Conservation (phyloP, 2,329 filamentous ascomycete genomes). For the Ceratocystiopsis sp. region DNA sequence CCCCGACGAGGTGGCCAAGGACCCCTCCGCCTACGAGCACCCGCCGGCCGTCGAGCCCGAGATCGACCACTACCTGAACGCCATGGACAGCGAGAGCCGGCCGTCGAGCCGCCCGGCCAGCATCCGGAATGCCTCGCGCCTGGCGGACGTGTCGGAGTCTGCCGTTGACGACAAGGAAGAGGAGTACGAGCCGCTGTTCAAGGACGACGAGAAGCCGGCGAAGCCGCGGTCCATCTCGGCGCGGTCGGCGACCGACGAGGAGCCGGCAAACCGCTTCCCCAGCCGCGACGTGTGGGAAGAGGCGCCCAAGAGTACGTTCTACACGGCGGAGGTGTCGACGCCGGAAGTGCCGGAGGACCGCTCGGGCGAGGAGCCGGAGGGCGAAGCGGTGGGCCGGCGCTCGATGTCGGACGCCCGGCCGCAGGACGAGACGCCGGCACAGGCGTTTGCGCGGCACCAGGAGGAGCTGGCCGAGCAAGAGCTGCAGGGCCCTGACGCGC, state of each 20-base stretch:
- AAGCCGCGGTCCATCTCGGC: slow-evolving; percentile 18
- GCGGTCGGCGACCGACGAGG: slow-evolving; percentile 28
- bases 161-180: slow-evolving; percentile 63
- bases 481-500: slow-evolving; percentile 7
- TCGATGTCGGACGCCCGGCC: slow-evolving; percentile 15
- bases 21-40: slow-evolving; percentile 48
- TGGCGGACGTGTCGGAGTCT: slow-evolving; percentile 31
- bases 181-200: slow-evolving; percentile 91
- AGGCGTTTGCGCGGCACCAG: slow-evolving; percentile 48
- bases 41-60: slow-evolving; percentile 70
- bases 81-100: slow-evolving; percentile 30
- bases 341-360: slow-evolving; percentile 37
- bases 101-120: slow-evolving; percentile 44
- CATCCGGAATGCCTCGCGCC: slow-evolving; percentile 29
- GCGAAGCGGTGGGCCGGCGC: slow-evolving; percentile 12
- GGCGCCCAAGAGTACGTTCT: slow-evolving; percentile 68
- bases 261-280: slow-evolving; percentile 58
- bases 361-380: slow-evolving; percentile 10
- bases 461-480: slow-evolving; percentile 44
- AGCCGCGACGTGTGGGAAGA: slow-evolving; percentile 98
- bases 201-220: slow-evolving; percentile 40
- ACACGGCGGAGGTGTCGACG: slow-evolving; percentile 66
- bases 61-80: slow-evolving; percentile 43
- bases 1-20: slow-evolving; percentile 68
- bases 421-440: slow-evolving; percentile 37